Evolutionary conservation across 768 basidiomycete species (phyloP).

Genomic region (Gymnopilus junonius): DNA sequence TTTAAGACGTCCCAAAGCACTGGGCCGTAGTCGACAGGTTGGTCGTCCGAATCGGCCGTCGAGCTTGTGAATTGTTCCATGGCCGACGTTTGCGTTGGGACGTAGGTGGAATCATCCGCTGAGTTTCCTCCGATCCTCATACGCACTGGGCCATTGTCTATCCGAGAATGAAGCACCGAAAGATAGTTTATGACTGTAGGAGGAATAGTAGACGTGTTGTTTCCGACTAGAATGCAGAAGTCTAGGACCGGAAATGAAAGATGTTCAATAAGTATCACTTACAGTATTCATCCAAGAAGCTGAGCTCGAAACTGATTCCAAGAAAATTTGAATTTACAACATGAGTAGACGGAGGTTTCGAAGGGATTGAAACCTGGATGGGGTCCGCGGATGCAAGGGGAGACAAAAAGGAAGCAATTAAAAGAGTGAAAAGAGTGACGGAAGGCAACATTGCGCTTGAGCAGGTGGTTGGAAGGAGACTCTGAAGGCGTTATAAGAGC

Average conservation of each 20-base stretch:
- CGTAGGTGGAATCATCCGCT: constrained; percentile 48
- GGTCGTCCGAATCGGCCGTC: constrained; percentile 44
- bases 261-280: constrained; percentile 15
- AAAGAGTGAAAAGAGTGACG: constrained; percentile 15
- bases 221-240: constrained; percentile 44
- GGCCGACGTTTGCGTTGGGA: constrained; percentile 39
- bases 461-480: background rate
- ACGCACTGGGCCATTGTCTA: constrained; percentile 46
- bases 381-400: constrained; percentile 28
- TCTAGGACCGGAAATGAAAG: background rate
- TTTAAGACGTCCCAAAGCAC: constrained; percentile 51
- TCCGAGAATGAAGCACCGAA: constrained; percentile 52
- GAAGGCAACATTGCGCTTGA: constrained; percentile 11
- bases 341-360: constrained; percentile 37
- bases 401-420: constrained; percentile 11
- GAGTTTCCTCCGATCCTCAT: constrained; percentile 56
- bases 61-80: constrained; percentile 44
- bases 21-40: constrained; percentile 52
- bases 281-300: constrained; percentile 63
- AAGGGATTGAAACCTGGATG: constrained; percentile 34
- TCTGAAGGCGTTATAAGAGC: background rate
- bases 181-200: constrained; percentile 62
- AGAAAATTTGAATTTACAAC: constrained; percentile 59
- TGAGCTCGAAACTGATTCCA: constrained; percentile 69
- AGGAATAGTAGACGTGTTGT: constrained; percentile 54